Percentiles rank a stretch among this genome's conserved stretches.
phyloP scores from a whole-genome alignment of 495 filamentous ascomycete genomes.

The Penicillium pancosmium region DNA sequence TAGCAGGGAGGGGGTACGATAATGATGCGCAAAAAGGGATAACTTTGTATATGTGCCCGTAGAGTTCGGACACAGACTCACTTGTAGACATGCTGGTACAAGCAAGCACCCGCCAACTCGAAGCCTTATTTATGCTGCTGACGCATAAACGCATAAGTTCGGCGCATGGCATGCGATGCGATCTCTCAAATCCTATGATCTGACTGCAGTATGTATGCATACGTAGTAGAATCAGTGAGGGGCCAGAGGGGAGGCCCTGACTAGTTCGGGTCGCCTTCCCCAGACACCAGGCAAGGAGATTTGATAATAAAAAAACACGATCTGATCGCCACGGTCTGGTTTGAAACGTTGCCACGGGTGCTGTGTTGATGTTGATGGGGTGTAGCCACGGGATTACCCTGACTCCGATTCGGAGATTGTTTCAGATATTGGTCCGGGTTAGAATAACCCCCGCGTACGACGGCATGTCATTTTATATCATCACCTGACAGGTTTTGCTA shows the following conservation, averaged over 20 bases:
- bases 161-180: constrained; percentile 16
- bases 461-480: not conserved
- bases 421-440: constrained; percentile 13
- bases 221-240: constrained; percentile 17
- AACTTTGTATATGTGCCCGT: not conserved
- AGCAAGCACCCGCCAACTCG: constrained; percentile 11
- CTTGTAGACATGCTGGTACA: not conserved
- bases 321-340: constrained; percentile 17
- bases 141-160: constrained; percentile 16
- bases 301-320: constrained; percentile 10
- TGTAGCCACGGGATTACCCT: not conserved
- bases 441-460: not conserved
- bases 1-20: not conserved
- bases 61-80: not conserved
- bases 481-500: not conserved
- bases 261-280: constrained; percentile 6
- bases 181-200: constrained; percentile 10
- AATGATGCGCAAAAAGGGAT: not conserved
- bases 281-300: constrained; percentile 24
- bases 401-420: constrained; percentile 17
- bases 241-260: constrained; percentile 2
- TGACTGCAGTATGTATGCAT: constrained; percentile 11
- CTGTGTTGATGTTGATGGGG: constrained; percentile 14
- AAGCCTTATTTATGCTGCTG: constrained; percentile 25
- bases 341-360: constrained; percentile 13